Conservation (phyloP, 306 rosid species). For the Heteromeles arbutifolia region DNA sequence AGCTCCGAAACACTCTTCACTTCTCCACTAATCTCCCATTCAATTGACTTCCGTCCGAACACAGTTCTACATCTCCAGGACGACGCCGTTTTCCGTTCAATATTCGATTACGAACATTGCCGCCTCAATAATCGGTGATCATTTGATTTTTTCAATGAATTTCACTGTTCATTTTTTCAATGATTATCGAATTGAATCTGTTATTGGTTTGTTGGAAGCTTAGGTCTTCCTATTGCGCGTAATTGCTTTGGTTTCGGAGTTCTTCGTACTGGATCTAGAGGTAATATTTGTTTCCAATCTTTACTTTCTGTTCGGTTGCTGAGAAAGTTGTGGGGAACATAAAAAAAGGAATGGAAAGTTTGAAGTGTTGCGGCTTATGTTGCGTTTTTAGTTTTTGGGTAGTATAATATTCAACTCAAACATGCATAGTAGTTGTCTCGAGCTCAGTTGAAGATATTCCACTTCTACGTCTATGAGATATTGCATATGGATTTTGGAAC, state of each 20-base stretch:
- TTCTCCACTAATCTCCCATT: not conserved
- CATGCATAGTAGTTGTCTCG: not conserved
- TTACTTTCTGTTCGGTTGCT: not conserved
- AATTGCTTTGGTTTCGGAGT: not conserved
- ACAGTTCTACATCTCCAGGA: not conserved
- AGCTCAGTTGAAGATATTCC: not conserved
- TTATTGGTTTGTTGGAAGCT: constrained; percentile 3
- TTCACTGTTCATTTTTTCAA: not conserved
- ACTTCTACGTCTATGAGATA: not conserved
- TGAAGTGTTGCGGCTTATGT: not conserved
- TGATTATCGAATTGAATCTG: not conserved
- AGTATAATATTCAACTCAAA: not conserved
- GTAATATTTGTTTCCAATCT: not conserved
- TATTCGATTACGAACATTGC: not conserved
- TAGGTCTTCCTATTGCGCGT: not conserved
- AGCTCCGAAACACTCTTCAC: not conserved
- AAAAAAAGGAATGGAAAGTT: not conserved
- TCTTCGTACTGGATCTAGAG: constrained; percentile 23
- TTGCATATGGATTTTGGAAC: not conserved
- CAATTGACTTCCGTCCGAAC: not conserved
- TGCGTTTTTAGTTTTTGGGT: not conserved
- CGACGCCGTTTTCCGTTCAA: not conserved
- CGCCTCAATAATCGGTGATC: not conserved
- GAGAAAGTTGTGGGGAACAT: not conserved
- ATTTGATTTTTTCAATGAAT: not conserved